phyloP scores from a whole-genome alignment of 2,329 filamentous ascomycete genomes.

The Grosmannia clavigera region DNA sequence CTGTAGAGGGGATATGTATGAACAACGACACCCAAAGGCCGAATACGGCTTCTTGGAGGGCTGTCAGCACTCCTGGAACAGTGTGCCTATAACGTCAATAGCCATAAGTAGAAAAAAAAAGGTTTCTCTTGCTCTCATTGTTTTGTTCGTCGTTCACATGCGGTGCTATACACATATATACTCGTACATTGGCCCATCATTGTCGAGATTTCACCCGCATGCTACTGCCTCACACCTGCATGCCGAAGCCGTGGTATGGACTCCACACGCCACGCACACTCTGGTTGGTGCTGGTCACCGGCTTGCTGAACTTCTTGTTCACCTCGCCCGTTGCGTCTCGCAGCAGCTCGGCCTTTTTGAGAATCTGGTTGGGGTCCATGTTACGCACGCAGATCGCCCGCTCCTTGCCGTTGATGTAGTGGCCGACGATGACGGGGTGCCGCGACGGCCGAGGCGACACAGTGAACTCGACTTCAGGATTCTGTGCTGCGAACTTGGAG shows the following conservation, averaged over 20 bases:
- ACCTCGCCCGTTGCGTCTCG: conserved; percentile 67
- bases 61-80: background rate
- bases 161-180: conserved; percentile 1
- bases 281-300: conserved; percentile 49
- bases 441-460: conserved; percentile 81
- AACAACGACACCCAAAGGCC: background rate
- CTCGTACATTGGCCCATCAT: conserved; percentile 3
- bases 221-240: conserved; percentile 31
- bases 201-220: background rate
- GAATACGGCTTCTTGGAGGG: background rate
- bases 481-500: conserved; percentile 61
- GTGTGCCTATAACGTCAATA: background rate
- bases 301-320: conserved; percentile 50
- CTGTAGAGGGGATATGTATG: conserved; percentile 23
- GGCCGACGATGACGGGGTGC: conserved; percentile 78
- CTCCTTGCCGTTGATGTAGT: conserved; percentile 82
- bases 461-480: conserved; percentile 83
- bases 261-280: conserved; percentile 61
- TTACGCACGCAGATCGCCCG: conserved; percentile 86
- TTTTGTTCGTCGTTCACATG: background rate
- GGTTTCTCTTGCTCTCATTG: background rate
- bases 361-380: conserved; percentile 64
- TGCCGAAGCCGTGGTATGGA: conserved; percentile 52
- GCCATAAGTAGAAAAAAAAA: background rate
- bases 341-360: conserved; percentile 65